Evolutionary conservation across 202 grass and related monocot species (phyloP).

Genomic region (Eragrostis tef): DNA sequence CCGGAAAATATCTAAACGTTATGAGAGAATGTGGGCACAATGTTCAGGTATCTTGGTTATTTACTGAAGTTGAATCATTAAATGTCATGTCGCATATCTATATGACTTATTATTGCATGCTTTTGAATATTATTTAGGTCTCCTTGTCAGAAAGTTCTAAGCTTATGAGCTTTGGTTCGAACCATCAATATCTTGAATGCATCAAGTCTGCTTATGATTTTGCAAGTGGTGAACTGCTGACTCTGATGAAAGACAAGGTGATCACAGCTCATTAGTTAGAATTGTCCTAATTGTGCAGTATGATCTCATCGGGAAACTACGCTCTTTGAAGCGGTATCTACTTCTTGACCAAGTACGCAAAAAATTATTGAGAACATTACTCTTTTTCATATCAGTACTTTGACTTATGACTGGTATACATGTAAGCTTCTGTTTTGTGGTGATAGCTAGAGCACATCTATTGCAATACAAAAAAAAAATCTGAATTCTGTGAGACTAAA

Average conservation of each 20-base stretch:
- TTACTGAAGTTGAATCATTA: conserved; percentile 23
- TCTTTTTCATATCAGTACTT: conserved; percentile 27
- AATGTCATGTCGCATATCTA: background rate
- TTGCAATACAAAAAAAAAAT: conserved; percentile 29
- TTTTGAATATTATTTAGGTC: conserved; percentile 59
- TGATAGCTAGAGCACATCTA: background rate
- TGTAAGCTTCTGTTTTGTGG: background rate
- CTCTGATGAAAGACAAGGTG: conserved; percentile 97
- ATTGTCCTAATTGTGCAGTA: conserved; percentile 58
- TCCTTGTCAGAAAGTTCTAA: conserved; percentile 94
- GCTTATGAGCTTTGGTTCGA: conserved; percentile 86
- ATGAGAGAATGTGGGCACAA: conserved; percentile 97
- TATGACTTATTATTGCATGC: conserved; percentile 10
- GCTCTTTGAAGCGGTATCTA: conserved; percentile 91
- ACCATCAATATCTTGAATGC: conserved; percentile 94
- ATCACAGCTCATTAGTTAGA: conserved; percentile 20
- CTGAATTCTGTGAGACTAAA: conserved; percentile 14
- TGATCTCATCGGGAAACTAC: conserved; percentile 86
- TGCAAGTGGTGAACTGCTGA: conserved; percentile 85
- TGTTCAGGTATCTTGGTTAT: conserved; percentile 69
- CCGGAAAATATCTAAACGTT: conserved; percentile 96
- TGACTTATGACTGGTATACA: conserved; percentile 20
- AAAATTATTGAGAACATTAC: conserved; percentile 38
- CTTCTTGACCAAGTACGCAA: conserved; percentile 84
- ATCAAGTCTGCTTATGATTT: conserved; percentile 99